These are phyloP conservation scores for Pyrenochaeta sp. DNA, from an alignment of 2,329 filamentous ascomycete species.

Conservation along the genomic window DNA sequence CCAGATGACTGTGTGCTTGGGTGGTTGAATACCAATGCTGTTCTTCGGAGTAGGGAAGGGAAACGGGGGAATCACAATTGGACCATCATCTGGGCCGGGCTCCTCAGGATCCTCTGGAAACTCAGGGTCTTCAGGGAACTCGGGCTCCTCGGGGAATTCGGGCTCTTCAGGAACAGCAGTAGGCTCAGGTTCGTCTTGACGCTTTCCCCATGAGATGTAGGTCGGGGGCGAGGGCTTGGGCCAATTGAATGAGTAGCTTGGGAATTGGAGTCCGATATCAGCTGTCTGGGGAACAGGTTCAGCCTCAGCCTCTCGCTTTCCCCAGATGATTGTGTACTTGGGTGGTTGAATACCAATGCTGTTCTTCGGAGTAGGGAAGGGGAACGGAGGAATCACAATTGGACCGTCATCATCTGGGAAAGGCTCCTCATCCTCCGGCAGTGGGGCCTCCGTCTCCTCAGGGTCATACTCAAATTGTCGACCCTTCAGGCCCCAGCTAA, in stretches of 20 bases:
- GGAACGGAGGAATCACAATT: constrained; percentile 6
- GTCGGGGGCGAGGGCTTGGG: constrained; percentile 6
- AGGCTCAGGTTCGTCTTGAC: constrained; percentile 16
- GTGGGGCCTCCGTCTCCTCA: background rate
- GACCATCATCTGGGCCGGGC: constrained; percentile 8
- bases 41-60: constrained; percentile 12
- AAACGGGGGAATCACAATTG: constrained; percentile 1
- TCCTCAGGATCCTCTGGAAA: constrained; percentile 16
- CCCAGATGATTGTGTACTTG: constrained; percentile 19
- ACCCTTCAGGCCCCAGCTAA: constrained; percentile 14
- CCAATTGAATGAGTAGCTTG: constrained; percentile 4
- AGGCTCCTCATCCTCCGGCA: background rate
- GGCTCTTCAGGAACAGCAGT: constrained; percentile 3
- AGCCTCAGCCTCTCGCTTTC: constrained; percentile 12
- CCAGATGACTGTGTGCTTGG: constrained; percentile 20
- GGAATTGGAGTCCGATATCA: constrained; percentile 7
- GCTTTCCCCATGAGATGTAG: constrained; percentile 18
- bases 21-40: constrained; percentile 15
- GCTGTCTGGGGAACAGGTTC: constrained; percentile 3
- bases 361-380: constrained; percentile 15
- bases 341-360: constrained; percentile 16
- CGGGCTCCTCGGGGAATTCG: constrained; percentile 10
- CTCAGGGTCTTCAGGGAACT: constrained; percentile 6
- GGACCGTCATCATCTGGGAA: constrained; percentile 12
- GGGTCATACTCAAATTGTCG: constrained; percentile 9